phyloP scores from a whole-genome alignment of 169 alveolate genomes.

The Babesia ovis region DNA sequence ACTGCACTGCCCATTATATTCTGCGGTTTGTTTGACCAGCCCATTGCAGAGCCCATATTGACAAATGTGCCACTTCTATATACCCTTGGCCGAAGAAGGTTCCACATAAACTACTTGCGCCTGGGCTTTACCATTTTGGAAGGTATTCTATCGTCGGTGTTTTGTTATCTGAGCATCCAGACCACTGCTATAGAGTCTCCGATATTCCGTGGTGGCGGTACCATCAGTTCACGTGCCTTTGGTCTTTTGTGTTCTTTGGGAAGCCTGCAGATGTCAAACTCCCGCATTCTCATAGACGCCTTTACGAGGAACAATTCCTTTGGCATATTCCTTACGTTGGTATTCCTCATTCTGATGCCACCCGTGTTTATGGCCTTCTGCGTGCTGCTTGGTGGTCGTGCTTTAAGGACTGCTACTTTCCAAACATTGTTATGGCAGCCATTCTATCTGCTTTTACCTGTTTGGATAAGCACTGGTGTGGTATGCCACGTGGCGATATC shows the following conservation, averaged over 20 bases:
- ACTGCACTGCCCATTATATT: conserved; percentile 37
- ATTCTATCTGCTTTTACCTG: conserved; percentile 62
- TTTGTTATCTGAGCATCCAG: conserved; percentile 38
- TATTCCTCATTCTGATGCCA: conserved; percentile 62
- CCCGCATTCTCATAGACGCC: conserved; percentile 70
- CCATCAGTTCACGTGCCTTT: conserved; percentile 64
- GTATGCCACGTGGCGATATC: conserved; percentile 52
- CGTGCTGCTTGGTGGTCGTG: conserved; percentile 59
- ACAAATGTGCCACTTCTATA: conserved; percentile 39
- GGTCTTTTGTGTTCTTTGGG: conserved; percentile 71
- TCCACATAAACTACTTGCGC: conserved; percentile 31
- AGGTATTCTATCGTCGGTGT: conserved; percentile 33
- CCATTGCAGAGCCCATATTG: conserved; percentile 22
- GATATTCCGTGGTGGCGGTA: conserved; percentile 28
- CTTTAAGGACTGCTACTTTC: conserved; percentile 61
- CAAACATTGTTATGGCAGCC: conserved; percentile 71
- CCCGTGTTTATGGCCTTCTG: conserved; percentile 56
- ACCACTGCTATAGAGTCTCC: conserved; percentile 19
- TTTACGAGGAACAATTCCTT: conserved; percentile 65
- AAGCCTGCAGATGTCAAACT: conserved; percentile 63
- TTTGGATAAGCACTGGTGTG: conserved; percentile 71
- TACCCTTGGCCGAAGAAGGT: conserved; percentile 48
- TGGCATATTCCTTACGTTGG: conserved; percentile 39
- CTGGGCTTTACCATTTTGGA: conserved; percentile 42
- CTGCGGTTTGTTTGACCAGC: conserved; percentile 31